Conservation (phyloP, 2,329 filamentous ascomycete genomes). For the Pseudogymnoascus sp. region DNA sequence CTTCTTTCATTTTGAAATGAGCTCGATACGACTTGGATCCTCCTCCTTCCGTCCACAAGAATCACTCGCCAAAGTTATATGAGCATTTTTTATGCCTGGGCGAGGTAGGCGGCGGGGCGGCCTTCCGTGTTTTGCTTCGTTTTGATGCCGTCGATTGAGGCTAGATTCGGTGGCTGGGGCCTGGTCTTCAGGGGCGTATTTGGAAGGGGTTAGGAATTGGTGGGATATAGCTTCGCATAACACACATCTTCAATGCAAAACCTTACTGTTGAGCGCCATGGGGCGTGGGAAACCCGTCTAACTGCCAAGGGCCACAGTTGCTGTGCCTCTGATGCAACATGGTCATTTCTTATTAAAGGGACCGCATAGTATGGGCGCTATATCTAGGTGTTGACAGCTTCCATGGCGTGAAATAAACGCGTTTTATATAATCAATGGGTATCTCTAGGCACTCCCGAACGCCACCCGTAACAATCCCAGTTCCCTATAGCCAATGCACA, state of each 20-base stretch:
- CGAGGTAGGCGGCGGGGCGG: not conserved
- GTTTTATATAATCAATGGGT: not conserved
- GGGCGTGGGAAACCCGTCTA: not conserved
- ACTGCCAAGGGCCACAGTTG: not conserved
- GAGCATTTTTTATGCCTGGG: slow-evolving; percentile 5
- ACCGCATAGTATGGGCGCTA: not conserved
- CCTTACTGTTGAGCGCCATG: not conserved
- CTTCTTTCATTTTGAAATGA: slow-evolving; percentile 6
- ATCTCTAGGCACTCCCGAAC: slow-evolving; percentile 4
- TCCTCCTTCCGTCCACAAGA: not conserved
- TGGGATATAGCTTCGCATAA: slow-evolving; percentile 1
- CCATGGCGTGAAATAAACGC: not conserved
- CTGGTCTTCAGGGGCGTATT: slow-evolving; percentile 8
- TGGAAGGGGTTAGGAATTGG: slow-evolving; percentile 5
- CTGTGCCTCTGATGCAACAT: not conserved
- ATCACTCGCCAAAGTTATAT: not conserved
- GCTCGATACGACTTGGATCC: slow-evolving; percentile 6
- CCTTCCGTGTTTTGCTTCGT: not conserved
- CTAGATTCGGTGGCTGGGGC: slow-evolving; percentile 4
- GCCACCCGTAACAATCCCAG: not conserved
- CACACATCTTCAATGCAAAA: slow-evolving; percentile 5
- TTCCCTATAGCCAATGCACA: not conserved
- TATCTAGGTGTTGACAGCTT: not conserved
- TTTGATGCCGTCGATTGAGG: slow-evolving; percentile 11
- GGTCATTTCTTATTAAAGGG: not conserved